phyloP scores from a whole-genome alignment of 1,284 basidiomycete species.

The Tilletia indica region DNA sequence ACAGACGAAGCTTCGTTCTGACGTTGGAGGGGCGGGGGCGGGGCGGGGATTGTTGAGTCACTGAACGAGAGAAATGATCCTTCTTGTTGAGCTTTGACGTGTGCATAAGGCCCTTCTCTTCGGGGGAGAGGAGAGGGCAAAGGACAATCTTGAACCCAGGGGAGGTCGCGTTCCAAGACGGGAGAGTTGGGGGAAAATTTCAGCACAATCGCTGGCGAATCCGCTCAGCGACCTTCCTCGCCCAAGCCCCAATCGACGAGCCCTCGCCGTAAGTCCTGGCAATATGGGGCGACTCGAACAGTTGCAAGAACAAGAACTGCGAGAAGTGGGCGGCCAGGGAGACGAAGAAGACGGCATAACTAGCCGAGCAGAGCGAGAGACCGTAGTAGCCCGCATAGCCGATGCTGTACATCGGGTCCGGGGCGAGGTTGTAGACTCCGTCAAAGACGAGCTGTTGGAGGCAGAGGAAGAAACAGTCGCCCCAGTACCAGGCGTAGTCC shows the following conservation, averaged over 20 bases:
- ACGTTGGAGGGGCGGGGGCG: too few species aligned
- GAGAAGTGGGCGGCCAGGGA: conserved; percentile 88
- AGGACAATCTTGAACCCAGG: too few species aligned
- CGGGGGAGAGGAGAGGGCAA: too few species aligned
- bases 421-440: conserved; percentile 90
- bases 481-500: conserved; percentile 81
- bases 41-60: too few species aligned
- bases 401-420: conserved; percentile 88
- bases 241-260: conserved; percentile 18
- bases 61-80: too few species aligned
- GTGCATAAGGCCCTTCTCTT: too few species aligned
- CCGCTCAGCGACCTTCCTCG: conserved; percentile 1
- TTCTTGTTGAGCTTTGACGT: too few species aligned
- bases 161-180: too few species aligned
- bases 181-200: background rate
- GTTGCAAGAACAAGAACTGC: conserved; percentile 93
- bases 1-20: too few species aligned
- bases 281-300: conserved; percentile 92
- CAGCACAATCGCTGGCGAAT: conserved; percentile 9
- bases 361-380: conserved; percentile 79
- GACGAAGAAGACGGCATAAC: conserved; percentile 87
- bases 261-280: conserved; percentile 31
- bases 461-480: conserved; percentile 85
- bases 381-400: conserved; percentile 76
- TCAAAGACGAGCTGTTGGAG: conserved; percentile 83